Base-by-base conservation (phyloP, 1,284 basidiomycete genomes). In the Somion occarium region DNA sequence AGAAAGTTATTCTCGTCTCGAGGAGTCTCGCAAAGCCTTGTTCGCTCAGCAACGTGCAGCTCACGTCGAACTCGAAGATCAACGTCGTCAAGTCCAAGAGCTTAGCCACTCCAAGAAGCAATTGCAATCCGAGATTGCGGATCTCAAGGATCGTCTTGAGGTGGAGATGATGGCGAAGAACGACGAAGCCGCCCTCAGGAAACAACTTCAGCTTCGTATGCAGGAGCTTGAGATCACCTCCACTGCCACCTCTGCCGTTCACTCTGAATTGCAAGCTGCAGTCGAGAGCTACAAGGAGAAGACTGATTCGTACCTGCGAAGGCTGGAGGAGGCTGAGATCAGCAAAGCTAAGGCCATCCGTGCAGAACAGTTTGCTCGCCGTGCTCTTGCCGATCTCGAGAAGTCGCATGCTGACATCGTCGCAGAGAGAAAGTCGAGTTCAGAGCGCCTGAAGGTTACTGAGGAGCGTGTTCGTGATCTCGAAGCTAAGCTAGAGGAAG, bases 11-110 rank as follows among this genome's bases (percentile, higher is more conserved):
- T 60, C 73, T 38, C 75, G 82, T 34, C 64, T 87, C 11, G 86
- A 88, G 57, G 85, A 86, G 57, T 85, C 84, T n/a, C 74, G 82
- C 38, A 85, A 83, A 60, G 83, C 85, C 47, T 62, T 89, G 59
- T 64, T 85, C 37, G 75, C 82, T 15, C 85, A 87, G 61, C 84
- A 88, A 62, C 76, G 81, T n/a, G 76, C 78, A 5, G 68, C 78
- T 24, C 81, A 84, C 53, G 72, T 73, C 5, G 87, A 90, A 56
- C 64, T 87, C 9, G 85, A 89, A 53, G 72, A 76, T 3, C 76
- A 81, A 47, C 78, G 79, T 24, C 73, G 73, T 47, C 83, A 85
- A 61, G 68, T 82, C 43, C 76, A 81, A 41, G 85, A 88, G 52
- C 65, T 82, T 9, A 65, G 71, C 23, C 71, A 79, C 30, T 60